Evolutionary conservation across 1,284 basidiomycete genomes (phyloP).

Genomic region (Sphagnurus paluster): DNA sequence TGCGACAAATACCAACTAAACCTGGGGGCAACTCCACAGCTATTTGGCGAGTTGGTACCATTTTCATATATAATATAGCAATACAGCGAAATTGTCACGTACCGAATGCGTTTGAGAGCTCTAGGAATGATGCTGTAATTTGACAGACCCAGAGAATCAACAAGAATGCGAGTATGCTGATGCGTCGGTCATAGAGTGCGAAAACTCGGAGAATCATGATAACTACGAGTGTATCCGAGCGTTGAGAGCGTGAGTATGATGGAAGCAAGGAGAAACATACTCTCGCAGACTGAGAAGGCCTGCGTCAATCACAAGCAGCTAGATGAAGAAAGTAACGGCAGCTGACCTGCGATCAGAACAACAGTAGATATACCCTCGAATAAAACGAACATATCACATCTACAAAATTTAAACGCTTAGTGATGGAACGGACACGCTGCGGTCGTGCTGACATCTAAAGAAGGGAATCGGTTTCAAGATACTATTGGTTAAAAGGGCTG

Average conservation of each 20-base stretch:
- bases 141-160: slow-evolving; percentile 22
- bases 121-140: slow-evolving; percentile 22
- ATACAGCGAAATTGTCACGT: slow-evolving; percentile 1
- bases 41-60: not conserved
- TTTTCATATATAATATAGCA: not conserved
- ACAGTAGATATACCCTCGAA: too few relatives aligned
- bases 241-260: too few relatives aligned
- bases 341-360: too few relatives aligned
- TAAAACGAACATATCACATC: too few relatives aligned
- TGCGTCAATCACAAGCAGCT: too few relatives aligned
- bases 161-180: slow-evolving; percentile 17
- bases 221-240: slow-evolving; percentile 14
- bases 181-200: slow-evolving; percentile 25
- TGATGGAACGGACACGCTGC: too few relatives aligned
- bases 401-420: too few relatives aligned
- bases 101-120: slow-evolving; percentile 22
- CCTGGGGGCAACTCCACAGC: slow-evolving; percentile 16
- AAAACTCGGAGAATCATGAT: slow-evolving; percentile 32
- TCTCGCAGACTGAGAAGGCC: slow-evolving; percentile 8
- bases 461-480: not conserved
- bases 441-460: slow-evolving; percentile 10
- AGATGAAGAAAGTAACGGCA: too few relatives aligned
- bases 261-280: not conserved
- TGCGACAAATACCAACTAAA: slow-evolving; percentile 18
- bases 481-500: not conserved